Evolutionary conservation across 805 yeast species (phyloP), one percentile per base, ranked within the genome.

Genomic region (Blastobotrys terrestris): DNA sequence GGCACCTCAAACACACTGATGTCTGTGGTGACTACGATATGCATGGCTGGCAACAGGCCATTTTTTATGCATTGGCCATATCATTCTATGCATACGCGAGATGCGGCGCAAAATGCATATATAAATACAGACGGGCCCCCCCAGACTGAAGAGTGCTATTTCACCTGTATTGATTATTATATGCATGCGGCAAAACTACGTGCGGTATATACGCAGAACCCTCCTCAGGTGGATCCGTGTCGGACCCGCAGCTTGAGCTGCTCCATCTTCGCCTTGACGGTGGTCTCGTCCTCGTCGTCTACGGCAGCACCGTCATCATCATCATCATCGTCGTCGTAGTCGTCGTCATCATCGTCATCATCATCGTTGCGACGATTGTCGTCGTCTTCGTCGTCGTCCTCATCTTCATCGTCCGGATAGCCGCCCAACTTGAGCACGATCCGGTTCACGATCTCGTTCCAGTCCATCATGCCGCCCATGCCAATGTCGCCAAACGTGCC

Each of bases 401-500:
- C 78, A 31, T 75, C 77, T 11, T 77, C 82, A 26, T 73, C 78
- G 49, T 79, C 77, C 16, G 84, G 83, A 76, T 78, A 71, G 53
- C 82, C 76, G 58, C 84, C 80, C 58, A 90, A 72, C 64, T 84
- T 85, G 69, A 83, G 75, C 18, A 87, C 95, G 48, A 88, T 77
- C 61, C 83, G 81, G 65, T 90, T 95, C 16, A 90, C 96, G 61
- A 94, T 85, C 67, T 91, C 97, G 66, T 88, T 86, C 81, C 95
- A 89, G 62, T 94, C 98, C 84, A 91, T 85, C 98, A 94, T 94
- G 51, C 99, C 98, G 48, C 99, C 98, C 89, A 94, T 86, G n/a
- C 98, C 98, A 20, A 94, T 90, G 62, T 92, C 98, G 56, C 99
- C 98, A 72, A 91, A 89, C 43, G 88, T 79, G 53, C 95, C 89